These are phyloP conservation scores for Metrosideros polymorpha DNA, from an alignment of 441 rosid species.

Conservation along the genomic window DNA sequence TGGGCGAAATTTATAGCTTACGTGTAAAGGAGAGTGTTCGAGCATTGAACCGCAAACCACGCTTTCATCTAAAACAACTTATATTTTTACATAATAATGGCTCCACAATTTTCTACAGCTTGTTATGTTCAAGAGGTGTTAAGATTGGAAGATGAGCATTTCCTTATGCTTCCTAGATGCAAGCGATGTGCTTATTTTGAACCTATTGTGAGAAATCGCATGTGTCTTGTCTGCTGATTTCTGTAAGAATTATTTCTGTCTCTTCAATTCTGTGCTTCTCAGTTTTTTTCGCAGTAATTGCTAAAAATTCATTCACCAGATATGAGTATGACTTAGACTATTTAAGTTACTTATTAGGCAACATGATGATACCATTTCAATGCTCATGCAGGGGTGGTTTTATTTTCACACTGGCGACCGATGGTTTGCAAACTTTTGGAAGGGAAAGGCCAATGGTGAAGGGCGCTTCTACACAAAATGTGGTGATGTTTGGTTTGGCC, in stretches of 20 bases:
- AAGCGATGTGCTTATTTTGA: background rate
- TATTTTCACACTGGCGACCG: slow-evolving; percentile 85
- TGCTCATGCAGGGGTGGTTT: slow-evolving; percentile 72
- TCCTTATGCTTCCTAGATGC: background rate
- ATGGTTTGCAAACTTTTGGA: slow-evolving; percentile 98
- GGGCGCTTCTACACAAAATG: slow-evolving; percentile 84
- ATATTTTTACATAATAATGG: background rate
- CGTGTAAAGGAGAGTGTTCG: background rate
- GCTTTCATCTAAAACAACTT: background rate
- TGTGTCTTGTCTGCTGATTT: background rate
- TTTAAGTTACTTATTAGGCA: background rate
- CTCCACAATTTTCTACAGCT: background rate
- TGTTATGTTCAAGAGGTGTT: background rate
- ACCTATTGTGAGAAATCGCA: background rate
- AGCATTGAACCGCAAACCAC: background rate
- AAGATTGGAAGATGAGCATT: background rate
- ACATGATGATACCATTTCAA: background rate
- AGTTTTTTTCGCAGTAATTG: background rate
- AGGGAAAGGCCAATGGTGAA: slow-evolving; percentile 92
- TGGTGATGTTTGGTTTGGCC: slow-evolving; percentile 76
- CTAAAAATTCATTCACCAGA: background rate
- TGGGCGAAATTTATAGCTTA: background rate
- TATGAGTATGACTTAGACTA: background rate
- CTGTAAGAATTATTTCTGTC: background rate
- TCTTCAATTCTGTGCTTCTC: background rate